Percentiles rank a stretch among this genome's conserved stretches.
phyloP scores from a whole-genome alignment of 306 rosid genomes.

The Rosa chinensis region DNA sequence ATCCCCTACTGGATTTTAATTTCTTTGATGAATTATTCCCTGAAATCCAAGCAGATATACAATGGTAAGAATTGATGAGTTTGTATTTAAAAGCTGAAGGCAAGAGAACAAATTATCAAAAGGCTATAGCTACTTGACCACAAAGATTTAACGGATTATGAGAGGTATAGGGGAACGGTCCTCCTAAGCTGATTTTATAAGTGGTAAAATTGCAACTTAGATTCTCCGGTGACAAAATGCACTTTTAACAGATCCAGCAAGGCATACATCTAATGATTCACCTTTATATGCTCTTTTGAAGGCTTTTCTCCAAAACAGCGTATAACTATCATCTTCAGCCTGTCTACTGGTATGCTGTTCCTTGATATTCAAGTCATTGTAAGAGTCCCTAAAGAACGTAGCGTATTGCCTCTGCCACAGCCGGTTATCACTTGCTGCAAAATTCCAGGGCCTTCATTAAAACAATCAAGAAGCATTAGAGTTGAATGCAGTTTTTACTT shows the following conservation, averaged over 20 bases:
- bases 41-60: constrained; percentile 23
- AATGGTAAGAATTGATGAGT: not conserved
- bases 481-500: constrained; percentile 16
- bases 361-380: constrained; percentile 20
- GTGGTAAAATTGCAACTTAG: not conserved
- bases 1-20: constrained; percentile 62
- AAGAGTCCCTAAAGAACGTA: constrained; percentile 40
- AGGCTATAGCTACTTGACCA: not conserved
- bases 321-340: constrained; percentile 27
- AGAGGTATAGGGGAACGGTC: not conserved
- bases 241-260: constrained; percentile 14
- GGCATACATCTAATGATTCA: constrained; percentile 20
- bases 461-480: constrained; percentile 27
- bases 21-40: constrained; percentile 47
- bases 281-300: constrained; percentile 63
- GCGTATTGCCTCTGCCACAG: constrained; percentile 66
- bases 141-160: not conserved
- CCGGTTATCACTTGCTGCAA: constrained; percentile 68
- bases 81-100: constrained; percentile 4
- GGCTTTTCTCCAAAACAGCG: constrained; percentile 54
- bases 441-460: constrained; percentile 75
- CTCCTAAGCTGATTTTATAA: not conserved
- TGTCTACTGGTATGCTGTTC: constrained; percentile 9
- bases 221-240: not conserved
- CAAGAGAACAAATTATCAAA: not conserved